Base-by-base conservation (phyloP, 2,329 filamentous ascomycete species). In the Botrytis cinerea region DNA sequence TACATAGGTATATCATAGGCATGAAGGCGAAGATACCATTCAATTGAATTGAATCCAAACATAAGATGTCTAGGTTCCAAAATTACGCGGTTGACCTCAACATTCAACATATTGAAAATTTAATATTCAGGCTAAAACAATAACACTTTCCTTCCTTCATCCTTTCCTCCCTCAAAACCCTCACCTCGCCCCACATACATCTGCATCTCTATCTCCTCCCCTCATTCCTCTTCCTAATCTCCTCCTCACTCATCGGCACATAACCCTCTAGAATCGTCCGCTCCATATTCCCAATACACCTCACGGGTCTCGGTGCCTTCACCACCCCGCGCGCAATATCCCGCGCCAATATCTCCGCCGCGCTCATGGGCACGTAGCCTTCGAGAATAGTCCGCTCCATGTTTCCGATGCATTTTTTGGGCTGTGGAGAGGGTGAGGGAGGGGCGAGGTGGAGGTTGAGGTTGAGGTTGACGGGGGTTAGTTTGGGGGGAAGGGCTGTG, bases 201-300 rank as follows among this genome's bases (percentile, higher is more conserved):
- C 32, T 35, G 1, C 4, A 45, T 22, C 8, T 38, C 14, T 25
- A 54, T 28, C 14, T 16, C 32, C 14, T 32, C 28, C 46, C n/a
- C 25, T 46, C 68, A 10, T 25, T 32, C n/a, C 22, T 45, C 61
- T 20, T 32, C n/a, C 43, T 40, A 2, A 69, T 57, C 28, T 69
- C 62, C 28, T 63, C 48, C 40, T 45, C 61, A 12, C 45, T 48
- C 35, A 35, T 40, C 14, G 57, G 32, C 14, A 70, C 43, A 57
- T 54, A 59, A 0, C 62, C 73, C 28, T 74, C 73, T 20, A 74
- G 14, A 22, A 62, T 64, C 10, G 63, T 70, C 20, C 71, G 28
- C 40, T 59, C 61, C 73, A 74, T 74, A 73, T 74, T 67, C 25
- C 73, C 73, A 6, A 73, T 68, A 45, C 32, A 61, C 16, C 57